Base-by-base conservation (phyloP, 2,329 filamentous ascomycete species). In the Trichoderma arundinaceum region DNA sequence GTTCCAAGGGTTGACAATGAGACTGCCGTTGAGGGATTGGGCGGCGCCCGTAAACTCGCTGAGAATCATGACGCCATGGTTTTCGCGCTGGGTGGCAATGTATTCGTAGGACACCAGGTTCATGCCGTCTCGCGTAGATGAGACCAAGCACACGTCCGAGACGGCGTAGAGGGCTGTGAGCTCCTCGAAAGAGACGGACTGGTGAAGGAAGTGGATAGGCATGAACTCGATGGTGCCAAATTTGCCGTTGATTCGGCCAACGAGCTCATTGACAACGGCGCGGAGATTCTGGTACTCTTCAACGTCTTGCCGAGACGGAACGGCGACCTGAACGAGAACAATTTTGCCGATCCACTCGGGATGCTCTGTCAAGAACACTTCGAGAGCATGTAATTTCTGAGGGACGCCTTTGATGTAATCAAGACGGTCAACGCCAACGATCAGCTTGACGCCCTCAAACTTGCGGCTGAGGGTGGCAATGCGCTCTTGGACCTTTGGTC, bases 341-440 rank as follows among this genome's bases (percentile, higher is more conserved):
- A 98, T 94, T 78, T 97, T 96, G 71, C 95, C 95, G 68, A 98
- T 94, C 94, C 94, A 97, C 77, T 98, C 94, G 0, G 95, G 95
- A 73, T 99, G 93, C 74, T 98, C 94, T 0, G 93, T 96, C 38
- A 99, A 83, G 82, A 99, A 98, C 4, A 98, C 92, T 77, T 99
- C 95, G 48, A 98, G 87, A 1, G 95, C 94, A 74, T 98, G 95
- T 9, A 99, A 83, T 78, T 99, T 99, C 79, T 99, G 95, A 0
- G 95, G 95, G 9, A 99, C 94, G 69, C 95, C 95, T 81, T 98
- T 98, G 87, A 98, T 98, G 80, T 99, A 98, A 79, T 99, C 95
- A 58, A 98, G 86, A 57, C 95, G 91, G 77, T 99, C 95, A 59
- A 98, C 95, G 68, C 95, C 94, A 43, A 98, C 94, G 72, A 99